Conservation (phyloP, 305 asterid species). For the Rubia tinctorum region DNA sequence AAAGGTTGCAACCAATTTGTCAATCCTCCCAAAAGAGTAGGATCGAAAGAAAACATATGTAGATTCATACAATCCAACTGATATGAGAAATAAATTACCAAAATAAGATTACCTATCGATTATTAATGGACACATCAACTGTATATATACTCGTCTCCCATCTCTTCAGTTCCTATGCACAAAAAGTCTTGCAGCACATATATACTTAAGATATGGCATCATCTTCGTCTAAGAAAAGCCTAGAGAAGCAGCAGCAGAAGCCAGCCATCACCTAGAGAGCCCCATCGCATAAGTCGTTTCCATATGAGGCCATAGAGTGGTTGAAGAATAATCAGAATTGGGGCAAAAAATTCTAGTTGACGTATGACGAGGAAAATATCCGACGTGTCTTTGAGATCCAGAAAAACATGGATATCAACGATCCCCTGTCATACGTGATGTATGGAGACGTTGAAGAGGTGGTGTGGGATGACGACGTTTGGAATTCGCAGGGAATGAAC, state of each 20-base stretch:
- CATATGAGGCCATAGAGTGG: neutral
- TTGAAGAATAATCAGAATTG: neutral
- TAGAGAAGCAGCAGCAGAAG: neutral
- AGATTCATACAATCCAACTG: neutral
- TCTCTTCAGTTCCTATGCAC: neutral
- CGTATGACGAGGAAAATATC: neutral
- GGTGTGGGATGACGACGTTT: conserved; percentile 16
- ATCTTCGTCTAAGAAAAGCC: neutral
- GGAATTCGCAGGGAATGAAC: neutral
- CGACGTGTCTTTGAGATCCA: neutral
- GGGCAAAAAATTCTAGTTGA: neutral
- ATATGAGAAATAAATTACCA: neutral
- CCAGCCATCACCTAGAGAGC: neutral
- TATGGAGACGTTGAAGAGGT: conserved; percentile 8
- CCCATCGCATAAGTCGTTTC: neutral
- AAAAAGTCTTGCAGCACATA: too few species aligned
- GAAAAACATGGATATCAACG: neutral
- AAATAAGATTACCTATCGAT: too few species aligned
- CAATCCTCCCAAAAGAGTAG: too few species aligned
- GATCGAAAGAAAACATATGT: too few species aligned
- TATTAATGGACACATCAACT: neutral
- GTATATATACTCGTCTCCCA: neutral
- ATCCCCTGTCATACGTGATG: neutral
- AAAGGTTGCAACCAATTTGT: too few species aligned
- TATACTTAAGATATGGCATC: neutral